A percentile compares a stretch with the other conserved stretches of the same genome.
phyloP scores from a whole-genome alignment of 2,329 filamentous ascomycete species.

The Amauroascus verrucosus region DNA sequence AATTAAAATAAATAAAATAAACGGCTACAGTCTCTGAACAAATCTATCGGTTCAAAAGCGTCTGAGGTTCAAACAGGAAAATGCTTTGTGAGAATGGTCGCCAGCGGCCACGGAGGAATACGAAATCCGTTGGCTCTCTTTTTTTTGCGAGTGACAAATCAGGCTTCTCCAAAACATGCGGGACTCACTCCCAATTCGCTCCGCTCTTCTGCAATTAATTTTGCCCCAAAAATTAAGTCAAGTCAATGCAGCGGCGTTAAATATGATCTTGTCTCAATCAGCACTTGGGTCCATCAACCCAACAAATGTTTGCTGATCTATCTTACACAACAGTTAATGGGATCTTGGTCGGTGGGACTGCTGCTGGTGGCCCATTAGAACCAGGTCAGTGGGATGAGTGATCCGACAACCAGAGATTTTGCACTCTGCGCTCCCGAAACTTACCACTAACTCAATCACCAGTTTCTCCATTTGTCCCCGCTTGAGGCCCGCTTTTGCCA shows the following conservation, averaged over 20 bases:
- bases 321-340: neutral
- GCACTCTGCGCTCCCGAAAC: conserved; percentile 2
- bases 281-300: neutral
- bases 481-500: neutral
- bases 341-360: neutral
- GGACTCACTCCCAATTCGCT: neutral
- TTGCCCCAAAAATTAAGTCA: neutral
- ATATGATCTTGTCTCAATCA: neutral
- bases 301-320: neutral
- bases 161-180: neutral
- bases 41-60: neutral
- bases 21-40: neutral
- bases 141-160: neutral
- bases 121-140: neutral
- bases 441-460: neutral
- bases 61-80: neutral
- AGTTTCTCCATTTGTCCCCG: neutral
- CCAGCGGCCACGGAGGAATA: neutral
- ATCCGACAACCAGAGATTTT: conserved; percentile 4
- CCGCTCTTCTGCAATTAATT: neutral
- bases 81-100: neutral
- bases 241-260: neutral
- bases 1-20: neutral
- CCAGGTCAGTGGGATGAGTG: conserved; percentile 1
- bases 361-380: neutral